Evolutionary conservation across 1,139 yeast genomes (phyloP).

Genomic region (Magnusiomyces fungicola): DNA sequence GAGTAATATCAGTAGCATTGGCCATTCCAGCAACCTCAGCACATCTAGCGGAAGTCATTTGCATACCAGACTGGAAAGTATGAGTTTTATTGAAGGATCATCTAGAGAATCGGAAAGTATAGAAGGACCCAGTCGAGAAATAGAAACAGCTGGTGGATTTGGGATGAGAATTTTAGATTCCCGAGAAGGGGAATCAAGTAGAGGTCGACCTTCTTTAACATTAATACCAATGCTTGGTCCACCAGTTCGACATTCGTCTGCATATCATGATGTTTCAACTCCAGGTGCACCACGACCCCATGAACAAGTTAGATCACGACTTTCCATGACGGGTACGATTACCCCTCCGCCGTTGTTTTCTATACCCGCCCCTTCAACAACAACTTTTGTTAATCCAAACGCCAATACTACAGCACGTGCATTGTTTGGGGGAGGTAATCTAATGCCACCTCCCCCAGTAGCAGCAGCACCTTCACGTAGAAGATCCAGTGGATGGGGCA

Average conservation of each 20-base stretch:
- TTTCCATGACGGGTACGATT: neutral
- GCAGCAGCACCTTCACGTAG: neutral
- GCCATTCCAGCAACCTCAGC: neutral
- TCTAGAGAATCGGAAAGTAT: too few relatives aligned
- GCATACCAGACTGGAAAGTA: neutral
- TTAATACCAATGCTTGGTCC: constrained; percentile 1
- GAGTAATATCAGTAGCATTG: neutral
- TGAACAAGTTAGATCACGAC: neutral
- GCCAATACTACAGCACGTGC: neutral
- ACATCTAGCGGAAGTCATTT: neutral
- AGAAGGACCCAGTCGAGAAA: too few relatives aligned
- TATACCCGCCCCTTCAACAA: neutral
- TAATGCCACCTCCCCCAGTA: neutral
- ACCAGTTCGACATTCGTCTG: neutral
- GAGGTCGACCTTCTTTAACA: neutral
- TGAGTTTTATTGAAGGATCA: neutral
- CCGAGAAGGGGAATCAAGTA: neutral
- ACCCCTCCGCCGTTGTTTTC: constrained; percentile 5
- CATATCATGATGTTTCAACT: neutral
- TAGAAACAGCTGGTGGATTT: too few relatives aligned
- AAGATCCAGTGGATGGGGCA: too few relatives aligned
- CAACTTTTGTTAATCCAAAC: too few relatives aligned
- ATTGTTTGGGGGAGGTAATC: neutral
- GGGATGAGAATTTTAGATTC: too few relatives aligned
- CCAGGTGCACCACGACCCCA: neutral